Conservation (phyloP, 768 basidiomycete species). For the Coprinopsis marcescibilis region DNA sequence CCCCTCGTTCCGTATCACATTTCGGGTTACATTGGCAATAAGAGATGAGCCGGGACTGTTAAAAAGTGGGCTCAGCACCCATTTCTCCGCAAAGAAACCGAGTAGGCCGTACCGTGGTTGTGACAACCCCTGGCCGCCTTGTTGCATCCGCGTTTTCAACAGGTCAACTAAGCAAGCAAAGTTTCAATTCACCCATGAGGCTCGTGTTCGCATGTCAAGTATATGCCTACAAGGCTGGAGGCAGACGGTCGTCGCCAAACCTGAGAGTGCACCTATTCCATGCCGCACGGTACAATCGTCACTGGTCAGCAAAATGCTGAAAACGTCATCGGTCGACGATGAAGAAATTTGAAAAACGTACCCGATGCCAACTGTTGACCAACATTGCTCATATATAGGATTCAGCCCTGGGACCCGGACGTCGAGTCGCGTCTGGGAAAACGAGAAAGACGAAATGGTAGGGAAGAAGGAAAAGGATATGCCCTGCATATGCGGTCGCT, state of each 20-base stretch:
- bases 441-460: no score
- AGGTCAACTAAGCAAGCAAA: slow-evolving; percentile 59
- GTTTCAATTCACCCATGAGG: neutral
- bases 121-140: slow-evolving; percentile 48
- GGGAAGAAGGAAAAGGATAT: no score
- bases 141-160: slow-evolving; percentile 88
- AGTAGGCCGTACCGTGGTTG: slow-evolving; percentile 29
- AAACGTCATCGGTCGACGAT: slow-evolving; percentile 2
- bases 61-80: neutral
- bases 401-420: no score
- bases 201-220: neutral
- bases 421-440: no score
- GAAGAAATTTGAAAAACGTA: slow-evolving; percentile 17
- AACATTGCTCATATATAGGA: slow-evolving; percentile 60
- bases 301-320: no score
- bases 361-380: slow-evolving; percentile 63
- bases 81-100: no score
- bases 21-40: slow-evolving; percentile 45
- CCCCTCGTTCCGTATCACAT: slow-evolving; percentile 62
- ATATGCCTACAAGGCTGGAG: slow-evolving; percentile 66
- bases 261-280: slow-evolving; percentile 78
- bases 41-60: slow-evolving; percentile 27
- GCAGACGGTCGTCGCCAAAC: slow-evolving; percentile 65
- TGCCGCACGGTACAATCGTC: no score
- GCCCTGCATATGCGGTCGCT: no score